Conservation (phyloP, 2,329 filamentous ascomycete genomes). For the Metarhizium brunneum region DNA sequence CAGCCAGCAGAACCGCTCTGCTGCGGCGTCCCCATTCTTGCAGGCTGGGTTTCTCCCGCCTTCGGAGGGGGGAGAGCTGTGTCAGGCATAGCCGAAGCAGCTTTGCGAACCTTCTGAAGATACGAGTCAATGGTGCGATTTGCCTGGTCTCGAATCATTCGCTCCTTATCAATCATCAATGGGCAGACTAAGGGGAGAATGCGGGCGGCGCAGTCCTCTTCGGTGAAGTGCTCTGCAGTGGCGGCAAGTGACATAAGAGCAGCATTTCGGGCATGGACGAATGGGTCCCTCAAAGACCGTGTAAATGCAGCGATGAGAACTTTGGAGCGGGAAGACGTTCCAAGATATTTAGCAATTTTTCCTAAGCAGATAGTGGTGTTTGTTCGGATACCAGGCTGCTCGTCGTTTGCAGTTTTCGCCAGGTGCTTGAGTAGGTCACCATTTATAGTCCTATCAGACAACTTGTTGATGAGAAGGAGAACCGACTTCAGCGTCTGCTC, state of each 20-base stretch:
- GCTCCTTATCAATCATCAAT: slow-evolving; percentile 87
- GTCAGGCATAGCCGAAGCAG: slow-evolving; percentile 69
- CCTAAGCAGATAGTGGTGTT: slow-evolving; percentile 97
- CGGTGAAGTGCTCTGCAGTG: slow-evolving; percentile 76
- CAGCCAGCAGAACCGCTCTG: slow-evolving; percentile 49
- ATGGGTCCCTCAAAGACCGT: slow-evolving; percentile 82
- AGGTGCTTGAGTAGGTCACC: slow-evolving; percentile 85
- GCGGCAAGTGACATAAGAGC: slow-evolving; percentile 77
- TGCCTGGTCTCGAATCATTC: slow-evolving; percentile 84
- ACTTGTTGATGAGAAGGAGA: slow-evolving; percentile 74
- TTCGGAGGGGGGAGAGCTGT: slow-evolving; percentile 61
- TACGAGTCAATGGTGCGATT: slow-evolving; percentile 84
- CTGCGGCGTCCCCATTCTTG: slow-evolving; percentile 74
- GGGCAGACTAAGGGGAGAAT: slow-evolving; percentile 80
- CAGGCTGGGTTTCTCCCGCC: slow-evolving; percentile 41
- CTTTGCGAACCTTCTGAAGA: slow-evolving; percentile 72
- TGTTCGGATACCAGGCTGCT: slow-evolving; percentile 92
- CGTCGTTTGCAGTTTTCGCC: slow-evolving; percentile 93
- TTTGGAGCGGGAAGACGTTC: slow-evolving; percentile 69
- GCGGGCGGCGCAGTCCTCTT: slow-evolving; percentile 80
- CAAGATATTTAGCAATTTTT: slow-evolving; percentile 87
- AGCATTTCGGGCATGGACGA: slow-evolving; percentile 88
- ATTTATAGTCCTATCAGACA: slow-evolving; percentile 88
- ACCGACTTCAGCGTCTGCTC: slow-evolving; percentile 96
- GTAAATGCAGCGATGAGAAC: slow-evolving; percentile 90